Percentiles rank a stretch among this genome's conserved stretches.
These are phyloP conservation scores for Phytophthora fragariaefolia DNA, from an alignment of 352 stramenopile genomes.

Conservation along the genomic window DNA sequence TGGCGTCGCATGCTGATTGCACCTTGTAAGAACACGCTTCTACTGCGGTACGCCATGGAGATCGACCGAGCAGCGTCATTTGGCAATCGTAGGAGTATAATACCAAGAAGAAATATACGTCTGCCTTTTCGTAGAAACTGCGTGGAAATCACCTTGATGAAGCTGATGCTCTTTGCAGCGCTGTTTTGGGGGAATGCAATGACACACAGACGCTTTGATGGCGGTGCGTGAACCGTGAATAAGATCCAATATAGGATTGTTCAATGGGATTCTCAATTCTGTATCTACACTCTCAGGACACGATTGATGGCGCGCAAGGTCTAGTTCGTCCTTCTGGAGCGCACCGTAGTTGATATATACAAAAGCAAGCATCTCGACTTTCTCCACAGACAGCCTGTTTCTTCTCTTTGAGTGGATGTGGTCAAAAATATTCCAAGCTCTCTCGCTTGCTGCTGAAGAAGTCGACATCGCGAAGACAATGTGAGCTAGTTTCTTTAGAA, in stretches of 20 bases:
- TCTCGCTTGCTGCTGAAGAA: slow-evolving; percentile 11
- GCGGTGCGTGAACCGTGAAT: background rate
- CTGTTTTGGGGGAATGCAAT: slow-evolving; percentile 59
- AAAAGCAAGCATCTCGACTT: slow-evolving; percentile 14
- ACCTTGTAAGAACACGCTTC: slow-evolving; percentile 68
- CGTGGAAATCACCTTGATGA: slow-evolving; percentile 64
- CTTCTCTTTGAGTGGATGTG: slow-evolving; percentile 9
- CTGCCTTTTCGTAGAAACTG: slow-evolving; percentile 72
- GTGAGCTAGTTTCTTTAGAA: slow-evolving; percentile 3
- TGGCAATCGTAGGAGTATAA: slow-evolving; percentile 68
- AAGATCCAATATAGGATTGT: background rate
- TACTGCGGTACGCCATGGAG: slow-evolving; percentile 76
- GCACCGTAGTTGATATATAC: slow-evolving; percentile 10
- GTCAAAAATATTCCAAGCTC: slow-evolving; percentile 7
- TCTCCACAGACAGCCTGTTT: slow-evolving; percentile 6
- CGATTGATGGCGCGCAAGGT: slow-evolving; percentile 6
- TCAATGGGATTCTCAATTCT: background rate
- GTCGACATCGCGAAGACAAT: too few species aligned
- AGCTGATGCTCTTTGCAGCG: slow-evolving; percentile 62
- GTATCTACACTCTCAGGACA: background rate
- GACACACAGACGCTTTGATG: too few species aligned
- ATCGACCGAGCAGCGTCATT: slow-evolving; percentile 59
- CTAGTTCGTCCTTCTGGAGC: slow-evolving; percentile 1
- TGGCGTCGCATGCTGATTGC: slow-evolving; percentile 51
- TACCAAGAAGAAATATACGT: slow-evolving; percentile 42